A percentile compares a stretch with the other conserved stretches of the same genome.
Evolutionary conservation across 768 basidiomycete genomes (phyloP).

Genomic region (Pisolithus tinctorius): DNA sequence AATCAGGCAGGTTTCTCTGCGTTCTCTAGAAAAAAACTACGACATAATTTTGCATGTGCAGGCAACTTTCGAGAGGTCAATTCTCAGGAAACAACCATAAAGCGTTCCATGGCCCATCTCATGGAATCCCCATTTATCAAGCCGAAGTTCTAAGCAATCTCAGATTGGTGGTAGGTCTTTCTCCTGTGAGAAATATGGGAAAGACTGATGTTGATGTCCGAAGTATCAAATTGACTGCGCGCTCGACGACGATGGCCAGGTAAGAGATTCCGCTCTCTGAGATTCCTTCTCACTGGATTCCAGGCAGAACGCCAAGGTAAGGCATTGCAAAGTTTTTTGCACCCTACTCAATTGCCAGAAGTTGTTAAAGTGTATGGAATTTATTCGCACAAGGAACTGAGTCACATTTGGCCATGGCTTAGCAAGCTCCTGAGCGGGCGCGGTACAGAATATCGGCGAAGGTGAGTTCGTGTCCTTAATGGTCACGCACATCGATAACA

Average conservation of each 20-base stretch:
- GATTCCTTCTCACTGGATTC: slow-evolving; percentile 1
- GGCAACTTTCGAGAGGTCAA: slow-evolving; percentile 57
- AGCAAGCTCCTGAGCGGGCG: slow-evolving; percentile 28
- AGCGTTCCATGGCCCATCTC: slow-evolving; percentile 34
- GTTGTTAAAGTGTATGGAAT: slow-evolving; percentile 39
- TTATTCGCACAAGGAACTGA: slow-evolving; percentile 38
- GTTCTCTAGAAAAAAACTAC: neutral
- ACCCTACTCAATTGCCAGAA: slow-evolving; percentile 5
- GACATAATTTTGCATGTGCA: slow-evolving; percentile 11
- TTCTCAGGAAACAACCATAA: slow-evolving; percentile 61
- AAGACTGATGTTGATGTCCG: neutral
- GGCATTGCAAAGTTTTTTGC: neutral
- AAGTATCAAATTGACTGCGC: slow-evolving; percentile 36
- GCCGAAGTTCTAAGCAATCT: slow-evolving; percentile 50
- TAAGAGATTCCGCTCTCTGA: neutral
- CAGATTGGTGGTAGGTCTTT: slow-evolving; percentile 37
- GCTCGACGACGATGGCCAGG: slow-evolving; percentile 26
- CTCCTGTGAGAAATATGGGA: too few species aligned
- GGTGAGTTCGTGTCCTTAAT: slow-evolving; percentile 23
- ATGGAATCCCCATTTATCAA: slow-evolving; percentile 49
- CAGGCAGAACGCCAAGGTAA: slow-evolving; percentile 28
- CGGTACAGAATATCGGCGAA: slow-evolving; percentile 42
- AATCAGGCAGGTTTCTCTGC: neutral
- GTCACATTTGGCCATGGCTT: slow-evolving; percentile 36
- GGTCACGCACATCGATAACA: neutral